These are phyloP conservation scores for Reutealis trisperma DNA, from an alignment of 345 rosid genomes.

Conservation along the genomic window DNA sequence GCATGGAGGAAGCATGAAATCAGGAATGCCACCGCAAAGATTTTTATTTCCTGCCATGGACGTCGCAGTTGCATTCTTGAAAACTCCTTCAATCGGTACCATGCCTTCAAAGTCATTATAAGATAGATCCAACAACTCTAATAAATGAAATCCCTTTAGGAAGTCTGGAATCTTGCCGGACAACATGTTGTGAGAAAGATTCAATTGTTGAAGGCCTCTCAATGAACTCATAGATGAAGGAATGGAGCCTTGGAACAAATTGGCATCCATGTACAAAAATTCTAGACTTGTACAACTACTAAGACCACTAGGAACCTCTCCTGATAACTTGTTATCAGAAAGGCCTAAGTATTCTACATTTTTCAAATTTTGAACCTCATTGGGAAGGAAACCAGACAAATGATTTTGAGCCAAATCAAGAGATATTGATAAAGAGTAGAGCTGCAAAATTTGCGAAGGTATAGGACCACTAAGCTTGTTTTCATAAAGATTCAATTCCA, in stretches of 20 bases:
- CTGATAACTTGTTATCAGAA: constrained; percentile 22
- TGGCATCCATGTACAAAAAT: constrained; percentile 7
- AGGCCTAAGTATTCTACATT: constrained; percentile 17
- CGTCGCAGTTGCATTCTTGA: neutral
- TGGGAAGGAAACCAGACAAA: constrained; percentile 27
- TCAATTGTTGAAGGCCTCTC: constrained; percentile 13
- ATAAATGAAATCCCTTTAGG: neutral
- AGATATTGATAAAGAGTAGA: constrained; percentile 25
- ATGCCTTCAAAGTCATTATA: constrained; percentile 20
- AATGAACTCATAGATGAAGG: neutral
- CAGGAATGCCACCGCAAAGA: too few relatives aligned
- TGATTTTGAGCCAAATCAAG: constrained; percentile 27
- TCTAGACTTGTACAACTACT: constrained; percentile 17
- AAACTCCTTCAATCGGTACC: constrained; percentile 7
- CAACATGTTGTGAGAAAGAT: constrained; percentile 21
- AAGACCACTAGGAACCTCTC: constrained; percentile 24
- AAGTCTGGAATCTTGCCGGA: constrained; percentile 15
- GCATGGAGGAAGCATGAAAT: too few relatives aligned
- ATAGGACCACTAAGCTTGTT: constrained; percentile 27
- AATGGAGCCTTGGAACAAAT: constrained; percentile 5
- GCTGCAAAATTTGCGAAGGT: constrained; percentile 24
- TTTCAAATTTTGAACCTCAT: constrained; percentile 17
- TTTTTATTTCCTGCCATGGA: too few relatives aligned
- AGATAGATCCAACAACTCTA: constrained; percentile 6
- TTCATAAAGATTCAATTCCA: neutral